Evolutionary conservation across 192 early-diverging fungal genomes (phyloP).

Genomic region (Coemansia sp.): DNA sequence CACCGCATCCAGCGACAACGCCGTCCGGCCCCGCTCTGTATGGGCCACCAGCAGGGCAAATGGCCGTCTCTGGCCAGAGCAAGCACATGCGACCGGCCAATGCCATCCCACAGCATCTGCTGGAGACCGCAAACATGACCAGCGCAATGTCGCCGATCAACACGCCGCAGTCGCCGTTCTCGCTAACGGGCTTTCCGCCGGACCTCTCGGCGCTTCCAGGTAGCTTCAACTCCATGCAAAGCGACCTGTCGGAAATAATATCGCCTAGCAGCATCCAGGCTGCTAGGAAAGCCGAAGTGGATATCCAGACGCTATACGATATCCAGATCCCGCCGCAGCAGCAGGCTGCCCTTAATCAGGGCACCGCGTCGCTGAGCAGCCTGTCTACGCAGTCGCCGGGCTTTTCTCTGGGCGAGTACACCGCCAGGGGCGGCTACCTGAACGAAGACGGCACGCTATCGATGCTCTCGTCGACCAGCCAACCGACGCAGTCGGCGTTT

Average conservation of each 20-base stretch:
- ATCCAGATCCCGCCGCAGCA: conserved; percentile 8
- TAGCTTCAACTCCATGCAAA: conserved; percentile 17
- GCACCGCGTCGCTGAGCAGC: not conserved
- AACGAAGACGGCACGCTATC: not conserved
- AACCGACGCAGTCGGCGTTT: not conserved
- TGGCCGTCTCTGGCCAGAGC: not conserved
- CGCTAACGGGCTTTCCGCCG: not conserved
- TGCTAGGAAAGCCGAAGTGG: not conserved
- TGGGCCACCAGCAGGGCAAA: not conserved
- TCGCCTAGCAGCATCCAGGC: not conserved
- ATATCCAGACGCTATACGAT: conserved; percentile 6
- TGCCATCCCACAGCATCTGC: conserved; percentile 40
- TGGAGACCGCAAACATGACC: conserved; percentile 1
- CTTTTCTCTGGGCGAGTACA: not conserved
- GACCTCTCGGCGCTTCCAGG: conserved; percentile 8
- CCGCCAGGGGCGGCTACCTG: not conserved
- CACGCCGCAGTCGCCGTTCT: not conserved
- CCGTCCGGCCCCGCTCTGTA: not conserved
- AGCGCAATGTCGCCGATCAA: conserved; percentile 10
- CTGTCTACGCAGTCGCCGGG: not conserved
- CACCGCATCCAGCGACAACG: not conserved
- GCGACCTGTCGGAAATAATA: conserved; percentile 16
- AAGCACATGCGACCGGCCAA: conserved; percentile 16
- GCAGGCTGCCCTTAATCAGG: not conserved
- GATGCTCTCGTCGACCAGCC: not conserved